Evolutionary conservation across 495 filamentous ascomycete species (phyloP), one percentile per base, ranked within the genome.

Genomic region (Hyaloscypha bicolor): DNA sequence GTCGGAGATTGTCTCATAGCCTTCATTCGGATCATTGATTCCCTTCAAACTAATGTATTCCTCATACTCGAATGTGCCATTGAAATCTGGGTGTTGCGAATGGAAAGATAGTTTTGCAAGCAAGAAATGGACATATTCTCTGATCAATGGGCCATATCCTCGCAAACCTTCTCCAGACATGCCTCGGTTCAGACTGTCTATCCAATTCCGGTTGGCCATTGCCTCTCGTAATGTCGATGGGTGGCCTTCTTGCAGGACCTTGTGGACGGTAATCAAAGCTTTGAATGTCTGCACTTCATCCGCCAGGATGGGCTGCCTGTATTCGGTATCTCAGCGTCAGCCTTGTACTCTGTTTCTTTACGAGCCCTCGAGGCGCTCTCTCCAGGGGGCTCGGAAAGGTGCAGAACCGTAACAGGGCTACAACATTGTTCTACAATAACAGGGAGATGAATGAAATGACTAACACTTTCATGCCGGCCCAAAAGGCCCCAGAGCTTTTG

Each of bases 21-120:
- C 95, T 80, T 99, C 95, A 74, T 99, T 97, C 12, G 96, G 95
- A 81, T 99, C 95, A 78, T 97, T 97, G 80, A 96, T 98, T 5
- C 92, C 90, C 81, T 97, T 97, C 76, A 99, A 83, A 73, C 93
- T 97, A 77, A 98, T 94, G 76, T 99, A 99, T 74, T 99, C 95
- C 82, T 97, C 95, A 70, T 99, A 99, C 75, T 99, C 95, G 74
- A 98, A 98, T 31, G 95, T 88, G 86, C 95, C 95, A 77, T 98
- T 98, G 84, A 99, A 99, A 78, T 97, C 95, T 14, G 93, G 94
- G 78, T 99, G 95, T 69, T 97, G 91, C 67, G 92, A 87, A 78
- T 98, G 96, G 83, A 99, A 99, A 1, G 86, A 83, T 65, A 99
- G 82, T 80, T 99, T 99, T 35, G 94, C 90, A 64, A 96, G 86